Percentiles rank a stretch among this genome's conserved stretches.
Evolutionary conservation across 805 yeast genomes (phyloP).

Genomic region (Geotrichum ghanense): DNA sequence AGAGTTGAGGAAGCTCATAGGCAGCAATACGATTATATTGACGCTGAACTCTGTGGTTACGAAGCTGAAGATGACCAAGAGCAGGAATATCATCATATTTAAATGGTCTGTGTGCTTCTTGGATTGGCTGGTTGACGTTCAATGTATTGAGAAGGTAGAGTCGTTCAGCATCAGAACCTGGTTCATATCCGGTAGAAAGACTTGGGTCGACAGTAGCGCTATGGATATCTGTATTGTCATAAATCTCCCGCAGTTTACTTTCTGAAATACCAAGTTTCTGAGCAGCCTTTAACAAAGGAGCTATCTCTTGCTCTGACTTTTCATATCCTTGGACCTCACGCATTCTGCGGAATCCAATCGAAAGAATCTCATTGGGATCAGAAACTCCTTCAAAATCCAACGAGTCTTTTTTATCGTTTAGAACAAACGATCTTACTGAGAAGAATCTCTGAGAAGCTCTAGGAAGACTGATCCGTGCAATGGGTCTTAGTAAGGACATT

Average conservation of each 20-base stretch:
- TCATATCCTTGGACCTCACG: constrained; percentile 13
- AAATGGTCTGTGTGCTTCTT: constrained; percentile 23
- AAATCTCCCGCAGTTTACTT: constrained; percentile 16
- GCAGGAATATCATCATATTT: constrained; percentile 57
- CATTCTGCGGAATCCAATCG: constrained; percentile 23
- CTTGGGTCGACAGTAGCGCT: not conserved
- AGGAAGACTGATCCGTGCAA: not conserved
- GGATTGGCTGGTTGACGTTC: constrained; percentile 14
- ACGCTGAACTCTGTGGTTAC: constrained; percentile 63
- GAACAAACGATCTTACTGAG: not conserved
- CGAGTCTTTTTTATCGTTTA: not conserved
- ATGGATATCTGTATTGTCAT: constrained; percentile 15
- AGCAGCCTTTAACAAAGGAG: constrained; percentile 21
- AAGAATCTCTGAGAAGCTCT: not conserved
- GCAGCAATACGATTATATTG: constrained; percentile 77
- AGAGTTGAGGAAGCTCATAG: constrained; percentile 79
- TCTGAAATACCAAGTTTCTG: constrained; percentile 21
- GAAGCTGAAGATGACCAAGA: constrained; percentile 58
- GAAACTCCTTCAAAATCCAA: constrained; percentile 6
- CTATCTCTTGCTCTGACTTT: constrained; percentile 19
- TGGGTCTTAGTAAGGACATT: not conserved
- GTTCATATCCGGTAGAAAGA: not conserved
- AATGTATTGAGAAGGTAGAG: constrained; percentile 7
- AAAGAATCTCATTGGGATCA: constrained; percentile 19
- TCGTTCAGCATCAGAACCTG: constrained; percentile 4